phyloP scores from a whole-genome alignment of 148 eudicot genomes.

The Euryodendron excelsum region DNA sequence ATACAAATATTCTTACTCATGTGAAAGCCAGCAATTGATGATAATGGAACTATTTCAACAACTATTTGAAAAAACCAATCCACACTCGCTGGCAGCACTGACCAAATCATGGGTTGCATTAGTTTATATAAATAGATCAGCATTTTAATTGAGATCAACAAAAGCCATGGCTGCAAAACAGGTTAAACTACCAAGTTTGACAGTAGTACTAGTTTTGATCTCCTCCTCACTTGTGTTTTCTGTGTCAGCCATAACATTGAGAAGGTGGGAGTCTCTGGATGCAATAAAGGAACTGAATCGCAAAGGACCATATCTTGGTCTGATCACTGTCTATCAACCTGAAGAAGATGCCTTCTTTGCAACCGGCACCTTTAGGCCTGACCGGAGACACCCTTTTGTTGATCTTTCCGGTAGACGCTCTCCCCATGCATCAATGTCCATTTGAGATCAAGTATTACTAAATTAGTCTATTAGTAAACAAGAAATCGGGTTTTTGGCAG shows the following conservation, averaged over 20 bases:
- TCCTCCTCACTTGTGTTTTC: background rate
- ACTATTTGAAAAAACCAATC: too few species aligned
- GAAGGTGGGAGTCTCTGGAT: background rate
- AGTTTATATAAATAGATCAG: too few species aligned
- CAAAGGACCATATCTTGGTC: conserved; percentile 20
- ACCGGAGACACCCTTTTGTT: conserved; percentile 11
- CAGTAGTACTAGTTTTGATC: background rate
- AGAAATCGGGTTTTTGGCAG: conserved; percentile 1
- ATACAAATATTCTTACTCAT: too few species aligned
- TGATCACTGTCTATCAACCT: conserved; percentile 15
- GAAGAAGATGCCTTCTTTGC: conserved; percentile 24
- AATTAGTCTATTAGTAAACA: background rate
- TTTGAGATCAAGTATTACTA: too few species aligned
- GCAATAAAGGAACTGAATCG: background rate
- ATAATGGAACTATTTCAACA: too few species aligned
- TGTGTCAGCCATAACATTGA: background rate
- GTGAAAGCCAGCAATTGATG: too few species aligned
- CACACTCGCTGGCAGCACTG: too few species aligned
- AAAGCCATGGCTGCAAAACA: background rate
- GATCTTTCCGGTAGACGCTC: conserved; percentile 22
- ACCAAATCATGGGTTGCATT: too few species aligned
- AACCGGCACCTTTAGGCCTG: conserved; percentile 9
- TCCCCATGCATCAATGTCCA: too few species aligned
- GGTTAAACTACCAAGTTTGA: background rate
- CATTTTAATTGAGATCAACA: too few species aligned